Conservation (phyloP, 1,284 basidiomycete species). For the Moniliophthora roreri region DNA sequence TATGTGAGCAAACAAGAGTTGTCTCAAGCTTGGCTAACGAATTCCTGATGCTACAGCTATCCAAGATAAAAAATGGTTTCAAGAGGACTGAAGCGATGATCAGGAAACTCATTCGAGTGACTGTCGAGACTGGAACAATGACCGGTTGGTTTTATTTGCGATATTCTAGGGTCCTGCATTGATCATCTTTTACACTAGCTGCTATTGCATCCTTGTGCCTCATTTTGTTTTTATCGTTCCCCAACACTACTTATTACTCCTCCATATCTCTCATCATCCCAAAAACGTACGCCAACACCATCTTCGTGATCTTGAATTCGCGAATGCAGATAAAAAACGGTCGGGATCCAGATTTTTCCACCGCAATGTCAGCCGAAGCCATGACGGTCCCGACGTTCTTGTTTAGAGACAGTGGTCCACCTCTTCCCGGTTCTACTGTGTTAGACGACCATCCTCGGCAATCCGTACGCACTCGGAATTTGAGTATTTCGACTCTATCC, state of each 20-base stretch:
- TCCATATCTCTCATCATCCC: constrained; percentile 24
- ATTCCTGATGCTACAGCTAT: constrained; percentile 17
- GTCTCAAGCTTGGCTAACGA: neutral
- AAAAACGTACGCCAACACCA: constrained; percentile 30
- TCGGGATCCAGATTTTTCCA: no score
- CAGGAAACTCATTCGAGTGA: constrained; percentile 24
- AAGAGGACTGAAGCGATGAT: constrained; percentile 24
- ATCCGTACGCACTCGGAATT: no score
- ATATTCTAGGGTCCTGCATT: neutral
- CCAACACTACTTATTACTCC: constrained; percentile 19
- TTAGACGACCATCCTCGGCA: no score
- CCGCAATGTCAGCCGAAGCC: no score
- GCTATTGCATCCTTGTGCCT: constrained; percentile 25
- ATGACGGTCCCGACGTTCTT: no score
- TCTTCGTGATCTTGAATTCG: constrained; percentile 28
- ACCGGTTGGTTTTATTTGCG: constrained; percentile 20
- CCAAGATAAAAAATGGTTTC: constrained; percentile 26
- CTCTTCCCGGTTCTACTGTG: no score
- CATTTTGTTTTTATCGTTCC: constrained; percentile 24
- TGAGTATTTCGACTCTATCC: no score
- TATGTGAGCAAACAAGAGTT: constrained; percentile 19
- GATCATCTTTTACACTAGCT: constrained; percentile 15
- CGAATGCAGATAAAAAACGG: constrained; percentile 19
- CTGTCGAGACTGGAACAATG: constrained; percentile 27
- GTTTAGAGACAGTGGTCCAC: no score